Evolutionary conservation across 768 basidiomycete species (phyloP).

Genomic region (Thelephora aurantiotincta): DNA sequence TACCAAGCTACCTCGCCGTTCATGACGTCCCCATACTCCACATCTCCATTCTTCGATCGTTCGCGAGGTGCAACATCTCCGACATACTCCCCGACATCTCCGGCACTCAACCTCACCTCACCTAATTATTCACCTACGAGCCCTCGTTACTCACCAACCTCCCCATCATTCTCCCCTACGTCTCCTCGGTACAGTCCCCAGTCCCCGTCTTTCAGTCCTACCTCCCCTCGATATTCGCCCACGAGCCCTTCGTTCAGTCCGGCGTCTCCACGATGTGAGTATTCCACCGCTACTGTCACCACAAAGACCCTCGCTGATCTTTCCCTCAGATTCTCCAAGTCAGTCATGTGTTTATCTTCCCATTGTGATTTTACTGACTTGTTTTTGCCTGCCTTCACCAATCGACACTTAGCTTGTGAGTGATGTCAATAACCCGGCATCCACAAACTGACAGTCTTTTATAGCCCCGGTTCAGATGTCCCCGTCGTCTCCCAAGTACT

Average conservation of each 20-base stretch:
- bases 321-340: slow-evolving; percentile 61
- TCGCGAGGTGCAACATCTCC: slow-evolving; percentile 62
- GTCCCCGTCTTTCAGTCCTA: slow-evolving; percentile 82
- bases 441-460: neutral
- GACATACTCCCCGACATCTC: slow-evolving; percentile 81
- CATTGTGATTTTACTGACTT: slow-evolving; percentile 6
- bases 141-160: slow-evolving; percentile 76
- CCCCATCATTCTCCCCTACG: slow-evolving; percentile 74
- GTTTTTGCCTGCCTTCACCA: neutral
- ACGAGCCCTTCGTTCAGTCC: slow-evolving; percentile 87
- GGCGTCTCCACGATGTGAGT: slow-evolving; percentile 77
- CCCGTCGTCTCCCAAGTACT: slow-evolving; percentile 85
- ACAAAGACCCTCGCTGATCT: slow-evolving; percentile 5
- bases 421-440: neutral
- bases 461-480: slow-evolving; percentile 72
- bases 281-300: slow-evolving; percentile 1
- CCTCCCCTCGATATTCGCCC: slow-evolving; percentile 81
- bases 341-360: slow-evolving; percentile 22
- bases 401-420: neutral
- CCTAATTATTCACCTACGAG: slow-evolving; percentile 58
- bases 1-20: slow-evolving; percentile 74
- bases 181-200: slow-evolving; percentile 80
- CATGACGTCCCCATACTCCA: slow-evolving; percentile 66
- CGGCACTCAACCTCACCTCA: slow-evolving; percentile 68
- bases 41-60: slow-evolving; percentile 70